Evolutionary conservation across 202 grass and related monocot species (phyloP).

Genomic region (Eragrostis tef): DNA sequence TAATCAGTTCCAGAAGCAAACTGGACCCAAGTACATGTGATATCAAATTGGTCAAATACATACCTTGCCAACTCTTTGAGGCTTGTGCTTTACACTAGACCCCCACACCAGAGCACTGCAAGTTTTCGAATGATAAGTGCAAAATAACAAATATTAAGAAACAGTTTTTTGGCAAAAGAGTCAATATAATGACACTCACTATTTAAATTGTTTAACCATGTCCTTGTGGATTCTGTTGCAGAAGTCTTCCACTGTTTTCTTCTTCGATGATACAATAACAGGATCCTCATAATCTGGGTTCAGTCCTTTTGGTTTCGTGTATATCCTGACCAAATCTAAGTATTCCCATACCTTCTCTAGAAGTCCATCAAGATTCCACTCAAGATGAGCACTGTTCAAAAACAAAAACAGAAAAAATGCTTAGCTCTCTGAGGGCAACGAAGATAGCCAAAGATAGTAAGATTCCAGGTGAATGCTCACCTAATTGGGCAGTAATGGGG

Average conservation of each 20-base stretch:
- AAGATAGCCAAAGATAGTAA: slow-evolving; percentile 22
- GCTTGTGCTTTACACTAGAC: slow-evolving; percentile 91
- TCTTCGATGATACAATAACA: slow-evolving; percentile 85
- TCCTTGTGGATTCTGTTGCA: slow-evolving; percentile 91
- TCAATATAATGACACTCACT: slow-evolving; percentile 53
- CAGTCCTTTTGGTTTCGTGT: slow-evolving; percentile 87
- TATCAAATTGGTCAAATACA: background rate
- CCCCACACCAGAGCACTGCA: slow-evolving; percentile 93
- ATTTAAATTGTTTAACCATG: slow-evolving; percentile 96
- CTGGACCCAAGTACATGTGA: background rate
- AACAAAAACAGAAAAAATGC: background rate
- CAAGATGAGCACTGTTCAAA: slow-evolving; percentile 74
- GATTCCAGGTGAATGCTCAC: slow-evolving; percentile 44
- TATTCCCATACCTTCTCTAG: slow-evolving; percentile 93
- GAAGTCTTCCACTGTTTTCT: slow-evolving; percentile 83
- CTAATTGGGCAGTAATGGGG: slow-evolving; percentile 98
- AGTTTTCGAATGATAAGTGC: slow-evolving; percentile 14
- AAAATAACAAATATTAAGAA: background rate
- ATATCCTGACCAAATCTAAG: slow-evolving; percentile 82
- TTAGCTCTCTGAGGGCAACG: slow-evolving; percentile 5
- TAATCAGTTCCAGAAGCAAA: slow-evolving; percentile 2
- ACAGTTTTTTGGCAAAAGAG: background rate
- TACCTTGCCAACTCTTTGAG: slow-evolving; percentile 98
- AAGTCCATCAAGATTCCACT: slow-evolving; percentile 96
- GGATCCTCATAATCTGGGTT: slow-evolving; percentile 98